Evolutionary conservation across 78 protist genomes (phyloP).

Genomic region (Bodo saltans): DNA sequence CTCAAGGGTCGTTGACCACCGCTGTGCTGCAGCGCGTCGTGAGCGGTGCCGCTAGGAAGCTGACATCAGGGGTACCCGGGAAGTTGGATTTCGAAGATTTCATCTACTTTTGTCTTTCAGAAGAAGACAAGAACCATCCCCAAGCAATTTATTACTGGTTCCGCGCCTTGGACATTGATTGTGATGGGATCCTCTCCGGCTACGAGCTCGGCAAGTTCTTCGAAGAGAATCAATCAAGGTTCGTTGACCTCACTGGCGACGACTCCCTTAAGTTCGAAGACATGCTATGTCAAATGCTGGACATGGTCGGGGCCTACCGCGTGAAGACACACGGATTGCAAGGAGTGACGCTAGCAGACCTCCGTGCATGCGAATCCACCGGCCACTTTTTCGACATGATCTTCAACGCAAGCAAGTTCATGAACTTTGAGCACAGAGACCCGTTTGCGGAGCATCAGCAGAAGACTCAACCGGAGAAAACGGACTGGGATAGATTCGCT

Average conservation of each 20-base stretch:
- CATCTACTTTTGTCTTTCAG: constrained; percentile 68
- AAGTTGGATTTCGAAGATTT: constrained; percentile 52
- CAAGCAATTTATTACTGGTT: constrained; percentile 76
- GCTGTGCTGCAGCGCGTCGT: constrained; percentile 52
- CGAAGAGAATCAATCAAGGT: constrained; percentile 69
- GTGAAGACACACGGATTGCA: too few relatives aligned
- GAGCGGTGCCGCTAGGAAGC: constrained; percentile 18
- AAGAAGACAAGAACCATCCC: constrained; percentile 74
- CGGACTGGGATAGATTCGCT: constrained; percentile 86
- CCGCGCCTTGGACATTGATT: constrained; percentile 65
- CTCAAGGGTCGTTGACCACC: constrained; percentile 18
- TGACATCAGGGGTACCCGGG: constrained; percentile 15
- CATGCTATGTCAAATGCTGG: constrained; percentile 64
- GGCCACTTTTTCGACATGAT: constrained; percentile 70
- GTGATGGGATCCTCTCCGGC: constrained; percentile 69
- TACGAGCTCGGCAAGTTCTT: constrained; percentile 79
- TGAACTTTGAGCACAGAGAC: constrained; percentile 74
- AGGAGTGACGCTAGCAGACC: not conserved
- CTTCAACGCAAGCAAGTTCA: constrained; percentile 72
- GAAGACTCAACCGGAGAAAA: not conserved
- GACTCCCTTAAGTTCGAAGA: constrained; percentile 58
- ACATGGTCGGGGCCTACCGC: constrained; percentile 4
- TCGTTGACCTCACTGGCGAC: constrained; percentile 53
- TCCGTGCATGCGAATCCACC: constrained; percentile 29
- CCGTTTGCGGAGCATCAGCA: constrained; percentile 41